Evolutionary conservation across 768 basidiomycete species (phyloP).

Genomic region (Leccinellum rugosiceps): DNA sequence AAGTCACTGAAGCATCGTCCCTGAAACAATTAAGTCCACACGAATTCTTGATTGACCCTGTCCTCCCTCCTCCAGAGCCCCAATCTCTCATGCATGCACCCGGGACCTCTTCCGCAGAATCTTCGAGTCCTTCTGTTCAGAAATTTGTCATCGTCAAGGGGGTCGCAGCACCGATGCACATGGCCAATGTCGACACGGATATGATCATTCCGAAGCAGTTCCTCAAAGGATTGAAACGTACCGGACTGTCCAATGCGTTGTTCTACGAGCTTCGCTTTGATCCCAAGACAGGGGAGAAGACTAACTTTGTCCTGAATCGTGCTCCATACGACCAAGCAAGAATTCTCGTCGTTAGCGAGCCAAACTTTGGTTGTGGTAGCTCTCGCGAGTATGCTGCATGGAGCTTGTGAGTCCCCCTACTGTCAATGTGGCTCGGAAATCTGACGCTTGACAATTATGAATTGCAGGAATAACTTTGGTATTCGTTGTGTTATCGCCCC

Average conservation of each 20-base stretch:
- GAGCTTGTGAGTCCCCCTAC: slow-evolving; percentile 64
- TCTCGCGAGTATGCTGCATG: slow-evolving; percentile 91
- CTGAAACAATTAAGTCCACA: slow-evolving; percentile 69
- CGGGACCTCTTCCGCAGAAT: slow-evolving; percentile 25
- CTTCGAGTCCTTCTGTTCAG: slow-evolving; percentile 46
- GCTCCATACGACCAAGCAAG: slow-evolving; percentile 71
- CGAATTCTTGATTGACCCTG: slow-evolving; percentile 76
- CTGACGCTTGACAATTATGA: neutral
- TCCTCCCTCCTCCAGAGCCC: slow-evolving; percentile 53
- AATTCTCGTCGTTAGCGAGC: slow-evolving; percentile 80
- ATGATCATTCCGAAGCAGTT: slow-evolving; percentile 95
- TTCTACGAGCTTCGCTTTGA: slow-evolving; percentile 82
- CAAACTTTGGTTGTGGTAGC: slow-evolving; percentile 90
- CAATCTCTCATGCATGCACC: slow-evolving; percentile 35
- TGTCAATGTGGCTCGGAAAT: neutral
- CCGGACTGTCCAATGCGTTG: slow-evolving; percentile 78
- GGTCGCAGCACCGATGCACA: slow-evolving; percentile 74
- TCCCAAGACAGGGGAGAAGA: slow-evolving; percentile 70
- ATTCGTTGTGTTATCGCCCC: slow-evolving; percentile 86
- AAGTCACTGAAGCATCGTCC: slow-evolving; percentile 41
- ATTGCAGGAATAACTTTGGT: slow-evolving; percentile 76
- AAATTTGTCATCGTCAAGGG: slow-evolving; percentile 74
- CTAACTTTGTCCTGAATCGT: slow-evolving; percentile 83
- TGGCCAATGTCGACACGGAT: slow-evolving; percentile 88
- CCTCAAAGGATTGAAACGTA: slow-evolving; percentile 87